Conservation (phyloP, 2,329 filamentous ascomycete genomes). For the Colletotrichum lupini region DNA sequence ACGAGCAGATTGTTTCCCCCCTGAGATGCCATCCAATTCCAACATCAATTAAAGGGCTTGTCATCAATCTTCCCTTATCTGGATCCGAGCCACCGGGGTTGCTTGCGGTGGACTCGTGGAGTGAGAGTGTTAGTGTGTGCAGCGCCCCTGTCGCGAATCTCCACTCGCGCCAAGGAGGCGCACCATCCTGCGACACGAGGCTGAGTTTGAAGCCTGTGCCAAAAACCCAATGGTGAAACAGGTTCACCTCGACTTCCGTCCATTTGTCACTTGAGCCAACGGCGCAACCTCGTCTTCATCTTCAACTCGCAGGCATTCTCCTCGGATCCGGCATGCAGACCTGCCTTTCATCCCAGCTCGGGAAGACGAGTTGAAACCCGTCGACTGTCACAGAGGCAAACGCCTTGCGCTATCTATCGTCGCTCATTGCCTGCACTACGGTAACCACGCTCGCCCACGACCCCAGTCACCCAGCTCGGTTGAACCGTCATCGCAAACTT, state of each 20-base stretch:
- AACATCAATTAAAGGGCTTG: conserved; percentile 12
- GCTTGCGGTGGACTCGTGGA: not conserved
- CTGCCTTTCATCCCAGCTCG: conserved; percentile 31
- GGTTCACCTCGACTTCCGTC: conserved; percentile 31
- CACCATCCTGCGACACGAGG: conserved; percentile 32
- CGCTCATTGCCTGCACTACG: not conserved
- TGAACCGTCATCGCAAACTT: conserved; percentile 17
- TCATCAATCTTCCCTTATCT: not conserved
- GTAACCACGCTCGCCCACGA: too few species aligned
- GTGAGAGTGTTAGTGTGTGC: not conserved
- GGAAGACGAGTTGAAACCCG: conserved; percentile 29
- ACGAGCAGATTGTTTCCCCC: not conserved
- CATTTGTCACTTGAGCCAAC: conserved; percentile 20
- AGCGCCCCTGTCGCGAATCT: not conserved
- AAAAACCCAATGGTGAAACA: conserved; percentile 34
- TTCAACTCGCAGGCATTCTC: conserved; percentile 13
- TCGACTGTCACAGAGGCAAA: conserved; percentile 16
- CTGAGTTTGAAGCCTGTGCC: conserved; percentile 36
- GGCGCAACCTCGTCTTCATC: not conserved
- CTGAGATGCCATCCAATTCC: not conserved
- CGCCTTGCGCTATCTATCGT: not conserved
- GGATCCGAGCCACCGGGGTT: conserved; percentile 2
- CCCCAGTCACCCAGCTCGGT: not conserved
- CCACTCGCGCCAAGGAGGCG: conserved; percentile 21
- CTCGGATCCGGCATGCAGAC: conserved; percentile 10